A percentile compares a stretch with the other conserved stretches of the same genome.
Evolutionary conservation across 306 rosid species (phyloP).

Genomic region (Quercus aquifolioides): DNA sequence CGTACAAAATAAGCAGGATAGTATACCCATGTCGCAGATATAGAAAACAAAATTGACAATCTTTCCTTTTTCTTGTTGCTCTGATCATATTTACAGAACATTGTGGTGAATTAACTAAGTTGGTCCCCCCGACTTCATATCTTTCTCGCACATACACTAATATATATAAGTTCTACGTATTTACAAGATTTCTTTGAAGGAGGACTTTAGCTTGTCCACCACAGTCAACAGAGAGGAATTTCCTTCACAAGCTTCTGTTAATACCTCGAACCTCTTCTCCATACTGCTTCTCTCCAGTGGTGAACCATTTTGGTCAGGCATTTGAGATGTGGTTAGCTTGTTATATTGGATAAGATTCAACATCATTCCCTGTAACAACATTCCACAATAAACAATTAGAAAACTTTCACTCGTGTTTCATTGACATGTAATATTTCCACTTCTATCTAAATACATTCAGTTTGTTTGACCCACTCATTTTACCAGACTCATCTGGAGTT

Average conservation of each 20-base stretch:
- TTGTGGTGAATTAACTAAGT: no score
- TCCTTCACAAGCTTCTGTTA: constrained; percentile 71
- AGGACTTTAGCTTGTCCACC: constrained; percentile 52
- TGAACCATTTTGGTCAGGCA: constrained; percentile 15
- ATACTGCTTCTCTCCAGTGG: constrained; percentile 24
- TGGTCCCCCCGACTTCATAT: neutral
- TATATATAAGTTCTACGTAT: neutral
- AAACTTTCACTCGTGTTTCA: neutral
- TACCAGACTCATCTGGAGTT: neutral
- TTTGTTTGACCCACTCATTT: neutral
- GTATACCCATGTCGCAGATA: neutral
- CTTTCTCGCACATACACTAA: neutral
- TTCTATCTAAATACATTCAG: neutral
- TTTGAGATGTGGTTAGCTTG: constrained; percentile 23
- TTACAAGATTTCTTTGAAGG: neutral
- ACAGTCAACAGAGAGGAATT: constrained; percentile 61
- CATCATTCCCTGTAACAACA: constrained; percentile 67
- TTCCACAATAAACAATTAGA: neutral
- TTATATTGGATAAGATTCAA: constrained; percentile 52
- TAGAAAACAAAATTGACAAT: neutral
- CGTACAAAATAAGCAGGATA: neutral
- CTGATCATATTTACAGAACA: no score
- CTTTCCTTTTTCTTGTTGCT: neutral
- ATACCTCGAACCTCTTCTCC: constrained; percentile 53
- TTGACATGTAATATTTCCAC: neutral